phyloP scores from a whole-genome alignment of 306 rosid species.

The Herpetospermum pedunculosum region DNA sequence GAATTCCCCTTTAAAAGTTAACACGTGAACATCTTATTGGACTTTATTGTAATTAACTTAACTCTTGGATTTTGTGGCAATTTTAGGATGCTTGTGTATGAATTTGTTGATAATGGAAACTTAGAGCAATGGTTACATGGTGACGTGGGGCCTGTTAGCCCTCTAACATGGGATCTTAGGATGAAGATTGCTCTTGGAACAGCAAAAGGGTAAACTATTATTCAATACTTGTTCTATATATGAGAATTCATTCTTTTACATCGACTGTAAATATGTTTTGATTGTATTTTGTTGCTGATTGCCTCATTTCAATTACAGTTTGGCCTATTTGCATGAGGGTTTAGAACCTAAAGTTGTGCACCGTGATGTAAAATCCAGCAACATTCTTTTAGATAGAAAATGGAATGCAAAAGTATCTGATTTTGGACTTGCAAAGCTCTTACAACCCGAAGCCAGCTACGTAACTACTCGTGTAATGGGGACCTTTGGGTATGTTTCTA shows the following conservation, averaged over 20 bases:
- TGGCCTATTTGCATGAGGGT: conserved; percentile 93
- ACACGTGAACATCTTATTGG: neutral
- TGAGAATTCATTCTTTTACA: conserved; percentile 2
- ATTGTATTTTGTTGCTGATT: neutral
- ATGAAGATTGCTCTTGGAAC: conserved; percentile 78
- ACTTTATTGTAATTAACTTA: neutral
- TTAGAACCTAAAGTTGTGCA: conserved; percentile 98
- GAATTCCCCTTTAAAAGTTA: neutral
- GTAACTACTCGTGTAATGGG: conserved; percentile 99
- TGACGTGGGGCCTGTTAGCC: conserved; percentile 80
- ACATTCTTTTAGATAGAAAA: conserved; percentile 79
- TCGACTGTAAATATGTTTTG: neutral
- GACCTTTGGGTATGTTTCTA: conserved; percentile 64
- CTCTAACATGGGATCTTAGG: conserved; percentile 86
- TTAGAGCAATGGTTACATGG: conserved; percentile 99
- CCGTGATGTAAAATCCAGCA: conserved; percentile 90
- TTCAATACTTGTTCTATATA: neutral
- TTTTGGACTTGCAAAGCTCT: conserved; percentile 94
- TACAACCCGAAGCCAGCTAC: conserved; percentile 67
- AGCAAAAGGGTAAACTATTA: conserved; percentile 67
- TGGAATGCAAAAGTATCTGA: conserved; percentile 93
- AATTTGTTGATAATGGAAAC: conserved; percentile 83
- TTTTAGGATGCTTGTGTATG: conserved; percentile 86
- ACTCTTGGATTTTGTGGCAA: neutral
- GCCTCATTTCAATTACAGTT: conserved; percentile 32